Percentiles rank a stretch among this genome's conserved stretches.
Evolutionary conservation across 352 stramenopile species (phyloP).

Genomic region (Globisporangium nodosum): DNA sequence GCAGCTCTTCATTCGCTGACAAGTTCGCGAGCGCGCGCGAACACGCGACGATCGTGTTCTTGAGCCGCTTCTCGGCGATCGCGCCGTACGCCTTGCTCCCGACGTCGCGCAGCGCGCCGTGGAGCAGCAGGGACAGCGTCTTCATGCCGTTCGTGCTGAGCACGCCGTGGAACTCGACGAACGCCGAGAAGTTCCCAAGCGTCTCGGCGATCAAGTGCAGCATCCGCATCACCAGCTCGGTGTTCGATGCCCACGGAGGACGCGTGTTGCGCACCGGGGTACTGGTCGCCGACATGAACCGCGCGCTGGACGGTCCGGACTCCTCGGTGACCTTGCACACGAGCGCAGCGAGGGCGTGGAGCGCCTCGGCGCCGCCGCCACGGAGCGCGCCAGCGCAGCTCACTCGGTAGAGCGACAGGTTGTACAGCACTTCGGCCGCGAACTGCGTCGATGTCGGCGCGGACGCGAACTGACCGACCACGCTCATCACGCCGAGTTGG

Average conservation of each 20-base stretch:
- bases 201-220: constrained; percentile 52
- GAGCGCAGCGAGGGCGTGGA: constrained; percentile 40
- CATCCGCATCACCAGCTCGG: constrained; percentile 18
- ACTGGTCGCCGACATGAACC: constrained; percentile 6
- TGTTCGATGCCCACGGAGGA: constrained; percentile 8
- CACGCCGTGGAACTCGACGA: constrained; percentile 51
- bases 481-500: constrained; percentile 56
- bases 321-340: constrained; percentile 42
- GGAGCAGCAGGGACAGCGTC: constrained; percentile 39
- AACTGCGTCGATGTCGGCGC: constrained; percentile 38
- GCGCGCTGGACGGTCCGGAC: constrained; percentile 10
- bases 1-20: constrained; percentile 56
- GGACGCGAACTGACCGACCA: constrained; percentile 46
- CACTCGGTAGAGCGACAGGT: constrained; percentile 55
- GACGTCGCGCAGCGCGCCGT: constrained; percentile 38
- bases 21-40: constrained; percentile 65
- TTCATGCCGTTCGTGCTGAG: constrained; percentile 49
- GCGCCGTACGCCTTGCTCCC: constrained; percentile 30
- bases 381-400: constrained; percentile 49
- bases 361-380: constrained; percentile 52
- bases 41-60: constrained; percentile 35
- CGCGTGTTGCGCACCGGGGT: background rate
- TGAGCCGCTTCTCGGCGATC: constrained; percentile 34
- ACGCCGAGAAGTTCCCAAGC: constrained; percentile 61
- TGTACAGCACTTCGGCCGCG: constrained; percentile 60